phyloP scores from a whole-genome alignment of 148 eudicot species.

The Vaccinium myrtillus region DNA sequence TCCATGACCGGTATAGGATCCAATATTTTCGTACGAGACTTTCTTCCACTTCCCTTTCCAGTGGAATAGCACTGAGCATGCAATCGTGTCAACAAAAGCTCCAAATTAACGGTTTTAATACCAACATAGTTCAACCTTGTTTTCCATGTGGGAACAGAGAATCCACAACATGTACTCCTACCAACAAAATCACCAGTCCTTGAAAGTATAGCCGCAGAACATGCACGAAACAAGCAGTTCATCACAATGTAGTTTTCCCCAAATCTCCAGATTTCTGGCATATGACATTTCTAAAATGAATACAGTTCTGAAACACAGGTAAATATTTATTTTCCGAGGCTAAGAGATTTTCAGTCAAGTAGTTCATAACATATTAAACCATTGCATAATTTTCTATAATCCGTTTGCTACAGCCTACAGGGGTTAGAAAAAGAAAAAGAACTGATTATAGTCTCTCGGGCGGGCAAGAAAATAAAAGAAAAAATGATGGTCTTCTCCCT shows the following conservation, averaged over 20 bases:
- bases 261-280: conserved; percentile 19
- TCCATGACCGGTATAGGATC: conserved; percentile 25
- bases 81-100: conserved; percentile 26
- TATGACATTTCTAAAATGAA: conserved; percentile 5
- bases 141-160: conserved; percentile 19
- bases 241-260: conserved; percentile 27
- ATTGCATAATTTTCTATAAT: neutral
- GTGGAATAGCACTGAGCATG: conserved; percentile 41
- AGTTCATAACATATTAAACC: neutral
- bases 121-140: conserved; percentile 16
- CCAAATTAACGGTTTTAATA: conserved; percentile 24
- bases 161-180: conserved; percentile 23
- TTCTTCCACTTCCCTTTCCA: conserved; percentile 26
- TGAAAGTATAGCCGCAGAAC: conserved; percentile 29
- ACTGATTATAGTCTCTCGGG: neutral
- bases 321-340: neutral
- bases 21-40: conserved; percentile 19
- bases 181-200: conserved; percentile 24
- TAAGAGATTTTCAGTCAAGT: neutral
- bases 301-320: neutral
- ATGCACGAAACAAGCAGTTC: conserved; percentile 53
- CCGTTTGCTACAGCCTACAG: neutral
- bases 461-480: neutral
- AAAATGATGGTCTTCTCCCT: neutral
- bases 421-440: neutral